These are phyloP conservation scores for Thamnidium elegans DNA, from an alignment of 192 early-diverging fungal genomes.

Conservation along the genomic window DNA sequence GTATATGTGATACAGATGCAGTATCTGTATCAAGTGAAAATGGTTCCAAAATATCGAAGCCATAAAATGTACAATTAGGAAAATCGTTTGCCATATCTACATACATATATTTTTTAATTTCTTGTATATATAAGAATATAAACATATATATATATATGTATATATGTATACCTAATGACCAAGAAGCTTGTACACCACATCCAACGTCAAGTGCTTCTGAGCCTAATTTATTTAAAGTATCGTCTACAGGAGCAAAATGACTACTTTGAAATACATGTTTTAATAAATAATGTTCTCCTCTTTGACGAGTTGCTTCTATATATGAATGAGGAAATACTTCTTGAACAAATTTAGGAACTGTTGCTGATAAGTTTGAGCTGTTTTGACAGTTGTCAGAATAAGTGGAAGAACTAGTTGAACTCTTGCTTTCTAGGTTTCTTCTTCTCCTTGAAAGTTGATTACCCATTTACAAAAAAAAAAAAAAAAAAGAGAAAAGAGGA, in stretches of 20 bases:
- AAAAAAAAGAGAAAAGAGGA: background rate
- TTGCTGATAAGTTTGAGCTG: background rate
- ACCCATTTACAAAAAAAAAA: slow-evolving; percentile 9
- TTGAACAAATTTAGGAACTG: background rate
- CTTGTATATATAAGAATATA: background rate
- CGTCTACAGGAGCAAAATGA: slow-evolving; percentile 22
- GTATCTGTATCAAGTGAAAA: background rate
- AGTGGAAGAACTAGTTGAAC: background rate
- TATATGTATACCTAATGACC: slow-evolving; percentile 19
- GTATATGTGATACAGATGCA: background rate
- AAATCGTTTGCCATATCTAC: slow-evolving; percentile 28
- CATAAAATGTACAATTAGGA: slow-evolving; percentile 12
- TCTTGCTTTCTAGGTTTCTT: background rate
- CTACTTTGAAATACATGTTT: slow-evolving; percentile 26
- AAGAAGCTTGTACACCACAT: slow-evolving; percentile 13
- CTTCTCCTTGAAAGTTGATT: slow-evolving; percentile 18
- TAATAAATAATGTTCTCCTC: slow-evolving; percentile 24
- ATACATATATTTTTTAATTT: background rate
- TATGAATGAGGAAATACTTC: background rate
- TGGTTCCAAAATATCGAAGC: slow-evolving; percentile 11
- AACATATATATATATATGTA: too few relatives aligned
- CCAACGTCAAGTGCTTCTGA: slow-evolving; percentile 19
- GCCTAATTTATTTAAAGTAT: background rate
- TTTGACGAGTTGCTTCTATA: slow-evolving; percentile 10
- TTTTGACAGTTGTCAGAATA: background rate